These are phyloP conservation scores for Leucogyrophana mollusca DNA, from an alignment of 768 basidiomycete genomes.

Conservation along the genomic window DNA sequence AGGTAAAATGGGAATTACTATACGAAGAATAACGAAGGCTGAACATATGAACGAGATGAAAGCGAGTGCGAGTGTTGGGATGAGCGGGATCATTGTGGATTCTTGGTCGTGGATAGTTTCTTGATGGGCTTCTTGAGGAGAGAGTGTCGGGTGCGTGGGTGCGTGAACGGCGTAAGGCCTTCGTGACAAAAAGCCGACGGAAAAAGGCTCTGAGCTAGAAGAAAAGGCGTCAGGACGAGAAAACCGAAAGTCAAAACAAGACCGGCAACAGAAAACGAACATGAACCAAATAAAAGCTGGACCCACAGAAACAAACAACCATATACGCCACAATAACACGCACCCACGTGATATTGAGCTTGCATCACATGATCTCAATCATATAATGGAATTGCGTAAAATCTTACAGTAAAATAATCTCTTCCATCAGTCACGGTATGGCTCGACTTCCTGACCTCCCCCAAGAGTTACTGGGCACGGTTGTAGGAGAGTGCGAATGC, in stretches of 20 bases:
- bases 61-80: constrained; percentile 64
- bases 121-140: constrained; percentile 14
- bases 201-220: constrained; percentile 25
- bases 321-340: constrained; percentile 11
- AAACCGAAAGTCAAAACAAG: constrained; percentile 7
- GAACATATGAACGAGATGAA: constrained; percentile 73
- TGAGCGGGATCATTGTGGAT: constrained; percentile 60
- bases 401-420: neutral
- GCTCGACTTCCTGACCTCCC: constrained; percentile 6
- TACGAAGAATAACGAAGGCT: constrained; percentile 73
- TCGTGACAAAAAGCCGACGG: constrained; percentile 33
- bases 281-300: constrained; percentile 16
- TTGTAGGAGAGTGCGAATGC: neutral
- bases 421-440: neutral
- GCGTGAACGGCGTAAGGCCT: constrained; percentile 37
- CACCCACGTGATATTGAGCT: constrained; percentile 19
- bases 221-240: constrained; percentile 14
- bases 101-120: constrained; percentile 18
- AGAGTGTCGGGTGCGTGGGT: constrained; percentile 24
- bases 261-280: constrained; percentile 9
- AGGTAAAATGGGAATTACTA: constrained; percentile 72
- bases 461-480: constrained; percentile 6
- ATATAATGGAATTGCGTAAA: neutral
- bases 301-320: constrained; percentile 23
- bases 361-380: constrained; percentile 2